Evolutionary conservation across 257 asterid genomes (phyloP).

Genomic region (Plantago elongata): DNA sequence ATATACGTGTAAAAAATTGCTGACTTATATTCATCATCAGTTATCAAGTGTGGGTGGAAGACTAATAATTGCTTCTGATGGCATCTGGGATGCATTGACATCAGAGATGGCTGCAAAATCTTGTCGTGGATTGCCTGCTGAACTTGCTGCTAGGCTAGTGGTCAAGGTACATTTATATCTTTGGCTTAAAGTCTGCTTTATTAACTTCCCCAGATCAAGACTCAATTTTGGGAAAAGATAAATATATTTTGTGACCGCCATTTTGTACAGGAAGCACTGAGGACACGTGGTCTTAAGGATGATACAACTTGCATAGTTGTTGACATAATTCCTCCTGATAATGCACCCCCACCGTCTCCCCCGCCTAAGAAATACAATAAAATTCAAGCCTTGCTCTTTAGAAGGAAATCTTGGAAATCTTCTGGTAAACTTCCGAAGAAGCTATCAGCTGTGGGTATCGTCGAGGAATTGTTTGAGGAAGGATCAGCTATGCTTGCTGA

Average conservation of each 20-base stretch:
- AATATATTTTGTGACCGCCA: neutral
- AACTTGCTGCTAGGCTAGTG: constrained; percentile 68
- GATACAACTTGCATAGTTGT: constrained; percentile 55
- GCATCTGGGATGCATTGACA: constrained; percentile 79
- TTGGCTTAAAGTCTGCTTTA: neutral
- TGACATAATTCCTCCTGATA: constrained; percentile 52
- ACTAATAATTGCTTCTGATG: constrained; percentile 84
- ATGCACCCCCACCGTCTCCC: constrained; percentile 25
- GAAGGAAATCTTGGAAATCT: constrained; percentile 33
- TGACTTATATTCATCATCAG: constrained; percentile 30
- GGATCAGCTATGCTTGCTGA: constrained; percentile 80
- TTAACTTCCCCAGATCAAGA: too few relatives aligned
- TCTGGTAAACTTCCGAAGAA: constrained; percentile 33
- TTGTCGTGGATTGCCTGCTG: constrained; percentile 76
- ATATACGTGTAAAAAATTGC: neutral
- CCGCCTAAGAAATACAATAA: constrained; percentile 42
- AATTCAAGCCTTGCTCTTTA: constrained; percentile 32
- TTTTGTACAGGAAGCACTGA: constrained; percentile 41
- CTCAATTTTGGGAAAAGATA: too few relatives aligned
- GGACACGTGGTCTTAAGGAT: constrained; percentile 50
- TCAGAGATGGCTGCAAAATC: constrained; percentile 69
- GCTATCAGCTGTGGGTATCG: constrained; percentile 55
- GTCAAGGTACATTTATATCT: constrained; percentile 46
- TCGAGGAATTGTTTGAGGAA: constrained; percentile 78
- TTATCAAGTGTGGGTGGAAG: constrained; percentile 72